These are phyloP conservation scores for Rhynchospora breviuscula DNA, from an alignment of 176 grass and related monocot species.

Conservation along the genomic window DNA sequence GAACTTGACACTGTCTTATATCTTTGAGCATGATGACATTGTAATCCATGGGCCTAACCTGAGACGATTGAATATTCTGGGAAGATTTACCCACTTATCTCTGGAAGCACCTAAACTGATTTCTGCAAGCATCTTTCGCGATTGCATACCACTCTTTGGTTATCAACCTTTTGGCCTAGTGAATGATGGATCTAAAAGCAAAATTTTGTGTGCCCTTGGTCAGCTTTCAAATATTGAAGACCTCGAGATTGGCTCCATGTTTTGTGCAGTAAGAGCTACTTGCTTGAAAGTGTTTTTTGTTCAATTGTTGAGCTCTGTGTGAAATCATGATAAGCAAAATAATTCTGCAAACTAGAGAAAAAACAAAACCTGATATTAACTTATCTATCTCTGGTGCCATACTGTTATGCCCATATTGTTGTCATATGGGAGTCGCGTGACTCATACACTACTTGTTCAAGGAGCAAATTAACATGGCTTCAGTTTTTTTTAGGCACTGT, in stretches of 20 bases:
- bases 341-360: background rate
- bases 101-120: too few species aligned
- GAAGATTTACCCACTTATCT: too few species aligned
- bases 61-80: too few species aligned
- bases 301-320: background rate
- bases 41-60: too few species aligned
- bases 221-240: background rate
- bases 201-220: background rate
- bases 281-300: background rate
- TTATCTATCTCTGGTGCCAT: background rate
- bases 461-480: background rate
- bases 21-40: too few species aligned
- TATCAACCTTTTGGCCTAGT: background rate
- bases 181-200: background rate
- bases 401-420: background rate
- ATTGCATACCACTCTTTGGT: background rate
- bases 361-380: background rate
- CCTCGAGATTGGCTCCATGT: background rate
- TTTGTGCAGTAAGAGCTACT: background rate
- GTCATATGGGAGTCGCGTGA: background rate
- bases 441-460: background rate
- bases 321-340: background rate
- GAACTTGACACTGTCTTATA: too few species aligned
- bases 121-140: too few species aligned
- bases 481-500: background rate